These are phyloP conservation scores for Leishmania turanica DNA, from an alignment of 208 protist genomes.

Conservation along the genomic window DNA sequence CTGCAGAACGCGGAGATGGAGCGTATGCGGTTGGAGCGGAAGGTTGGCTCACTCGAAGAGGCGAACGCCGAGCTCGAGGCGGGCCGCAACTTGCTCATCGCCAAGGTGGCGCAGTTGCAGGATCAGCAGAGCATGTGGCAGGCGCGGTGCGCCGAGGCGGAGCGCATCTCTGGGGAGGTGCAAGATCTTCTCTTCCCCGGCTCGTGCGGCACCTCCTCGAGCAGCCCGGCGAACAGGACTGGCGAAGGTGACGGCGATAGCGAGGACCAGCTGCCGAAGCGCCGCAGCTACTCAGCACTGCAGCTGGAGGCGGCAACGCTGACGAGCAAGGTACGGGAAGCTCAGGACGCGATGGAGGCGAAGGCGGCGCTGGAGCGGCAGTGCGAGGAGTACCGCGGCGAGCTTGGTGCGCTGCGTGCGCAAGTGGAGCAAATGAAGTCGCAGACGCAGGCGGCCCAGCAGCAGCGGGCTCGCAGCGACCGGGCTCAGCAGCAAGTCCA, in stretches of 20 bases:
- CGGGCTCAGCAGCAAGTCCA: slow-evolving; percentile 33
- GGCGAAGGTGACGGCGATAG: not conserved
- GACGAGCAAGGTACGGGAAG: slow-evolving; percentile 9
- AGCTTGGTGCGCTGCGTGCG: slow-evolving; percentile 53
- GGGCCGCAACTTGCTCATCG: slow-evolving; percentile 46
- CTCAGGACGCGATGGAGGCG: slow-evolving; percentile 18
- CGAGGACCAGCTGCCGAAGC: not conserved
- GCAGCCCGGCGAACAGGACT: not conserved
- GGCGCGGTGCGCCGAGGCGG: slow-evolving; percentile 31
- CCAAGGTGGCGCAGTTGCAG: slow-evolving; percentile 45
- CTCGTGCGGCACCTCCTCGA: not conserved
- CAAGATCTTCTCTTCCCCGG: slow-evolving; percentile 30
- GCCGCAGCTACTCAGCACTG: not conserved
- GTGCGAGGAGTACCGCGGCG: slow-evolving; percentile 49
- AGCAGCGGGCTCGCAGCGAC: slow-evolving; percentile 28
- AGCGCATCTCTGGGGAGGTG: slow-evolving; percentile 28
- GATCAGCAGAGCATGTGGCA: slow-evolving; percentile 28
- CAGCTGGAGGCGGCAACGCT: slow-evolving; percentile 9
- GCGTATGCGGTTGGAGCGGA: slow-evolving; percentile 39
- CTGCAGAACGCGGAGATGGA: slow-evolving; percentile 38
- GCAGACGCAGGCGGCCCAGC: slow-evolving; percentile 20
- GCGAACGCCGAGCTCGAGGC: slow-evolving; percentile 32
- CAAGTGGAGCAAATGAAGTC: slow-evolving; percentile 36
- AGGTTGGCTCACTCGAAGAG: slow-evolving; percentile 39
- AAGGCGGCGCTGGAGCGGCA: slow-evolving; percentile 33